Evolutionary conservation across 805 yeast species (phyloP).

Genomic region (Wickerhamomyces chambardii): DNA sequence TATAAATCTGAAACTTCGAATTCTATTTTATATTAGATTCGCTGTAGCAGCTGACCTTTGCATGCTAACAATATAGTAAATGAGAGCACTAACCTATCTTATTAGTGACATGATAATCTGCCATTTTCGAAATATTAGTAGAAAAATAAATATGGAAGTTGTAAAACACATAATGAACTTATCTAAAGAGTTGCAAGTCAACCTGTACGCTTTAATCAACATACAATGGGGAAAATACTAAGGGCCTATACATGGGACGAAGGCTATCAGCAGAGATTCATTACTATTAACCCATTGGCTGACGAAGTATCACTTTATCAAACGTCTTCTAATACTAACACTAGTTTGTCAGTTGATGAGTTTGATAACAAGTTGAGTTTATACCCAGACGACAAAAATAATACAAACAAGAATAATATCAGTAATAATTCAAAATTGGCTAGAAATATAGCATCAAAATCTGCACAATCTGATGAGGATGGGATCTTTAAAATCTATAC

Average conservation of each 20-base stretch:
- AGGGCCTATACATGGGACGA: conserved; percentile 19
- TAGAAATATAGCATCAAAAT: too few relatives aligned
- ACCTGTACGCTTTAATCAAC: too few relatives aligned
- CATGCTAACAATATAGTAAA: too few relatives aligned
- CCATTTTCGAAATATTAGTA: too few relatives aligned
- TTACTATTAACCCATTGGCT: conserved; percentile 52
- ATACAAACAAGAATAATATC: conserved; percentile 5
- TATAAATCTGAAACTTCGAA: too few relatives aligned
- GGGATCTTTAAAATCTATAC: conserved; percentile 44
- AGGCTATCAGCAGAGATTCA: conserved; percentile 12
- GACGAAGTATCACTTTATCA: conserved; percentile 69
- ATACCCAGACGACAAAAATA: conserved; percentile 7
- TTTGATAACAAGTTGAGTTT: too few relatives aligned
- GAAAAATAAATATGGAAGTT: too few relatives aligned
- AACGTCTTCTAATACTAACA: conserved; percentile 19
- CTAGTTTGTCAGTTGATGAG: too few relatives aligned
- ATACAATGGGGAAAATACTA: conserved; percentile 16
- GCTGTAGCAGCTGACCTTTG: too few relatives aligned
- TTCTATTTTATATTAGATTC: too few relatives aligned
- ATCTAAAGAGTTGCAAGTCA: neutral
- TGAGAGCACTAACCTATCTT: too few relatives aligned
- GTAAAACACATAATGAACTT: neutral
- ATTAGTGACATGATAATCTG: too few relatives aligned
- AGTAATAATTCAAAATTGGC: conserved; percentile 7
- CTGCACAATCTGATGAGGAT: conserved; percentile 35